phyloP scores from a whole-genome alignment of 129 eudicot genomes.

The Tagetes erecta region DNA sequence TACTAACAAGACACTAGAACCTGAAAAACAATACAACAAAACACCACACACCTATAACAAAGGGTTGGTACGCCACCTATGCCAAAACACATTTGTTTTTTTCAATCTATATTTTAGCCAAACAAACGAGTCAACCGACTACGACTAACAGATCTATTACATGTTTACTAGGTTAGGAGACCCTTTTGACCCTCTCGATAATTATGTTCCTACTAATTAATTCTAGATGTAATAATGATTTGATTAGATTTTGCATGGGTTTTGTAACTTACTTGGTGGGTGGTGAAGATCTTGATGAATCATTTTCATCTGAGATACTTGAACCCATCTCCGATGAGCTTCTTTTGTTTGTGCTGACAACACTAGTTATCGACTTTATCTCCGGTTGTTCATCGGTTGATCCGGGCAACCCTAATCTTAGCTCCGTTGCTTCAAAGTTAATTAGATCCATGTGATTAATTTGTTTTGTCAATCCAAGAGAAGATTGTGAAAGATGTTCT shows the following conservation, averaged over 20 bases:
- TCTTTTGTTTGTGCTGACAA: slow-evolving; percentile 50
- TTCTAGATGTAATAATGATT: no score
- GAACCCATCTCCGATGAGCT: slow-evolving; percentile 51
- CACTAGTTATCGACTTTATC: slow-evolving; percentile 19
- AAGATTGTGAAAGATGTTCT: slow-evolving; percentile 3
- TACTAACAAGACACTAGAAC: no score
- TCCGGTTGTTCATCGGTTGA: slow-evolving; percentile 43
- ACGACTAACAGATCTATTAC: no score
- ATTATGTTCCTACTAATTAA: no score
- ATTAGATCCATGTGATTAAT: slow-evolving; percentile 53
- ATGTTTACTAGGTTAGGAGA: no score
- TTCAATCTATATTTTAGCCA: no score
- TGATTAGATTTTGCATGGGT: slow-evolving; percentile 18
- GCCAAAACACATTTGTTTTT: no score
- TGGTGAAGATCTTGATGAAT: slow-evolving; percentile 42
- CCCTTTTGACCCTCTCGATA: neutral
- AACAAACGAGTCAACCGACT: no score
- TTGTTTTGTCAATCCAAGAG: slow-evolving; percentile 4
- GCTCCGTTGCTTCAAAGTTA: slow-evolving; percentile 58
- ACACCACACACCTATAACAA: no score
- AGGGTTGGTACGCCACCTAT: no score
- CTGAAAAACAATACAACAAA: no score
- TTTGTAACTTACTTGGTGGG: slow-evolving; percentile 63
- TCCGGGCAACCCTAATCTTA: slow-evolving; percentile 71
- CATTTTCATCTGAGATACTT: slow-evolving; percentile 31